Evolutionary conservation across 1,284 basidiomycete species (phyloP), one percentile per base, ranked within the genome.

Genomic region (Meira nashicola): DNA sequence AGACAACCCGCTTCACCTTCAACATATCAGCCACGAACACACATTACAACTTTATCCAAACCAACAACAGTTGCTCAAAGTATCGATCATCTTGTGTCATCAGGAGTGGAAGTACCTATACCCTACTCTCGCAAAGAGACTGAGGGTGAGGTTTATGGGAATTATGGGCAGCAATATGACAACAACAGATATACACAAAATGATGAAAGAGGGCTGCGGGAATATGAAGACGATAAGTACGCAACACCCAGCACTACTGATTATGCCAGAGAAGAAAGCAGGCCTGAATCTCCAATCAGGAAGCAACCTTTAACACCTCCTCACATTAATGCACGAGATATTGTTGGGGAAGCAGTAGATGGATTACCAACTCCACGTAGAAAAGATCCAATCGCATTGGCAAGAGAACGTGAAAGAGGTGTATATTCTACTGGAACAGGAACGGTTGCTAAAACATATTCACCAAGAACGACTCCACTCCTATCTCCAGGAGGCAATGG

Each of bases 1-100:
- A 15, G 11, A 46, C 1, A 55, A 60, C 6, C 28, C 8, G 8
- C 28, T 33, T 33, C 28, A 33, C 28, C 28, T 8, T 21, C 17
- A 8, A 23, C 12, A 21, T 48, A 15, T 25, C 46, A 23, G 14
- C 12, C 46, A 23, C 12, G 17, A 7, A 48, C 12, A 17, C 46
- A 48, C 6, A 12, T 23, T 5, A 19, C 25, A 54, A 17, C 48
- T 52, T 14, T 57, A 57, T 48, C 56, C 62, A 37, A 65, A 68
- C 51, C 51, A 53, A 39, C 25, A 14, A 39, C 38, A 17, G 43
- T 23, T 8, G 43, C 43, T 19, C 43, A 23, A 23, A 53, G 40
- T 39, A 39, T 39, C 51, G 38, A 53, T 25, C 17, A 48, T 23
- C 17, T 48, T n/a, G 46, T 48, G 2, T n/a, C 46, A n/a, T 48